Evolutionary conservation across 208 protist genomes (phyloP).

Genomic region (Perkinsela sp.): DNA sequence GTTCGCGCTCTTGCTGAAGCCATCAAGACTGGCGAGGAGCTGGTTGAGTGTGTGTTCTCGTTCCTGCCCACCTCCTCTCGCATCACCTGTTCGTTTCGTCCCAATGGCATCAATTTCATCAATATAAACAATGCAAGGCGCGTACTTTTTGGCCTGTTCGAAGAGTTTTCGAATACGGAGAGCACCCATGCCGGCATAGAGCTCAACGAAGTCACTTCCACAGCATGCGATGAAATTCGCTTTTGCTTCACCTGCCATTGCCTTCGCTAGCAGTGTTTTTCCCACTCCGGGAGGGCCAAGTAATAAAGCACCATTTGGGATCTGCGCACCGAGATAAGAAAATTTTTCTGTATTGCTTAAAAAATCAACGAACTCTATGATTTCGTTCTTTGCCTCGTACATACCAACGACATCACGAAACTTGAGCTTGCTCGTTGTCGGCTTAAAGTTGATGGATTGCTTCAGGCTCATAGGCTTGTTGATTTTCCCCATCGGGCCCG

Average conservation of each 20-base stretch:
- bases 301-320: slow-evolving; percentile 46
- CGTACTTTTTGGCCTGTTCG: slow-evolving; percentile 56
- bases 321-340: slow-evolving; percentile 32
- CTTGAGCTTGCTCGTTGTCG: slow-evolving; percentile 15
- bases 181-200: slow-evolving; percentile 80
- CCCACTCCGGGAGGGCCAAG: slow-evolving; percentile 69
- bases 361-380: slow-evolving; percentile 85
- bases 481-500: background rate
- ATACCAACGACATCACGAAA: slow-evolving; percentile 61
- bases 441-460: slow-evolving; percentile 14
- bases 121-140: slow-evolving; percentile 81
- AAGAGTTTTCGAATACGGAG: slow-evolving; percentile 75
- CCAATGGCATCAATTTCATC: slow-evolving; percentile 94
- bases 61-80: slow-evolving; percentile 59
- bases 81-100: slow-evolving; percentile 20
- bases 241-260: slow-evolving; percentile 57
- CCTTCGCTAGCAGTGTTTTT: slow-evolving; percentile 76
- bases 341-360: slow-evolving; percentile 47
- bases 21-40: slow-evolving; percentile 84
- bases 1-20: slow-evolving; percentile 46
- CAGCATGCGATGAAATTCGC: slow-evolving; percentile 69
- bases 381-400: slow-evolving; percentile 80
- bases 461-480: slow-evolving; percentile 21
- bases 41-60: slow-evolving; percentile 88
- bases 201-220: slow-evolving; percentile 80